A percentile compares a stretch with the other conserved stretches of the same genome.
These are phyloP conservation scores for Sporothrix inflata DNA, from an alignment of 2,329 filamentous ascomycete species.

Conservation along the genomic window DNA sequence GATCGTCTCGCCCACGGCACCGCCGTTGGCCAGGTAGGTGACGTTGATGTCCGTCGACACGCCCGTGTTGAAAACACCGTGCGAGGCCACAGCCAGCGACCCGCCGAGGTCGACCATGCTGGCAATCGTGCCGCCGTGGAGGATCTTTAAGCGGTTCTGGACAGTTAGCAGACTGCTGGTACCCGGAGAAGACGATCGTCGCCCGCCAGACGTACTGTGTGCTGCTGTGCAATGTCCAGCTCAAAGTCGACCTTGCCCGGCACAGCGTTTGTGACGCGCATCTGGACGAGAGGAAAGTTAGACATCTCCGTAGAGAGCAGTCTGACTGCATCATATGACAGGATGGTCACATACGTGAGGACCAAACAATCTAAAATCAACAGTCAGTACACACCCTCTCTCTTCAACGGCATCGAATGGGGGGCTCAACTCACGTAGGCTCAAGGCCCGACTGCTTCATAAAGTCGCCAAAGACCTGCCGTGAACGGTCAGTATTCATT, in stretches of 20 bases:
- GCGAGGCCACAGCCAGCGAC: slow-evolving; percentile 67
- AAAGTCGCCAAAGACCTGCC: slow-evolving; percentile 82
- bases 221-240: slow-evolving; percentile 72
- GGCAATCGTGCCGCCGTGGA: slow-evolving; percentile 79
- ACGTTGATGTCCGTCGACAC: slow-evolving; percentile 69
- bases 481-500: background rate
- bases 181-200: background rate
- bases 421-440: slow-evolving; percentile 65
- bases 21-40: slow-evolving; percentile 64
- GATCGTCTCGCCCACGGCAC: slow-evolving; percentile 59
- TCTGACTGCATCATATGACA: background rate
- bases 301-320: background rate
- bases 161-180: slow-evolving; percentile 4
- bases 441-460: slow-evolving; percentile 84
- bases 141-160: slow-evolving; percentile 74
- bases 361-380: slow-evolving; percentile 45
- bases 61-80: slow-evolving; percentile 64
- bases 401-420: background rate
- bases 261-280: slow-evolving; percentile 66
- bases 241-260: slow-evolving; percentile 75
- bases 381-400: background rate
- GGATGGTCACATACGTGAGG: slow-evolving; percentile 43
- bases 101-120: slow-evolving; percentile 72
- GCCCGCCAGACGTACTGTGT: slow-evolving; percentile 59
- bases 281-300: slow-evolving; percentile 47